Evolutionary conservation across 2,329 filamentous ascomycete species (phyloP), one percentile per base, ranked within the genome.

Genomic region (Salinomyces thailandicus): DNA sequence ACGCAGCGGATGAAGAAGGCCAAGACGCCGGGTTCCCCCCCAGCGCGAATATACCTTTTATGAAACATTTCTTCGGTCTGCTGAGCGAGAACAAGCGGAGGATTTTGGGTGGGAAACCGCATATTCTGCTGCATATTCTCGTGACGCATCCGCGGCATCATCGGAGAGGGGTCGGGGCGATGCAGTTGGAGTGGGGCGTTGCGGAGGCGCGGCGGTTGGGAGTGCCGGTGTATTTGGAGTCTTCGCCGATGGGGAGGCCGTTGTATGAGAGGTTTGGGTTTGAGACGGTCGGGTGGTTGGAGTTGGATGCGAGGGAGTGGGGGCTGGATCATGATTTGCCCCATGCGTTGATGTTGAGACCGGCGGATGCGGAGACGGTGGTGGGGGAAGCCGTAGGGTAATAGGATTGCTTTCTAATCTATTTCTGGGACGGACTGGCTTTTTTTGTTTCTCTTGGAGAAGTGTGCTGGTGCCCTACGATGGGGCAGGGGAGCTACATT

Each of bases 221-320:
- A 0, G 24, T 66, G 32, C 47, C 51, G 11, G 49, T 48, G 2
- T 68, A 64, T 49, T 34, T 68, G 20, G 62, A 66, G 43, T 53
- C 58, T 5, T 61, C 54, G n/a, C 45, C 52, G 16, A 45, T 49
- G 32, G 65, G 59, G 0, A 50, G 53, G 36, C 49, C 50, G 7
- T 39, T 68, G 14, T 68, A 69, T 41, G 56, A 57, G 44, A 51
- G 49, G 36, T 58, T 46, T 44, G 58, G 56, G 20, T 66, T 56
- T 38, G 46, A 55, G 31, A 44, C 39, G 11, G 37, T 54, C 17
- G 49, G 48, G 13, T 36, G 27, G 22, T 30, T 56, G 43, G 41
- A 44, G 4, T 53, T 52, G 20, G 54, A 58, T 45, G 49, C 47
- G 31, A 49, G 38, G 35, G 39, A 49, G 4, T 52, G 40, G 17